A percentile compares a stretch with the other conserved stretches of the same genome.
Conservation (phyloP, 1,284 basidiomycete species). For the Boletus calvinii region DNA sequence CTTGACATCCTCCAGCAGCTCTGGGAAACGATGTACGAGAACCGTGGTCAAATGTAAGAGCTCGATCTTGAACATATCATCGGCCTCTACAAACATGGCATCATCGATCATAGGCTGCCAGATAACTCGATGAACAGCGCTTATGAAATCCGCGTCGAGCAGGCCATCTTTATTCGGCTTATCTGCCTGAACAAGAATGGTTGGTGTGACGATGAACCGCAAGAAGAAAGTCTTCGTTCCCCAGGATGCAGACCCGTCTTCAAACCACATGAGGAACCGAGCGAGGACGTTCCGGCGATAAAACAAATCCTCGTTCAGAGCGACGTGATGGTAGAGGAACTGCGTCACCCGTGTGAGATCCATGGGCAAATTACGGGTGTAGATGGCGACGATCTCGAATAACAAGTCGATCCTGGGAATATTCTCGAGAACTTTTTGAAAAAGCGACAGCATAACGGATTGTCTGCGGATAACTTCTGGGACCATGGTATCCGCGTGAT, state of each 20-base stretch:
- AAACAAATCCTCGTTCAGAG: constrained; percentile 57
- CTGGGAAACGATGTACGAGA: constrained; percentile 82
- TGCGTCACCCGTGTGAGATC: constrained; percentile 82
- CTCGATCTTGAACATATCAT: constrained; percentile 88
- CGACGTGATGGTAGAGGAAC: constrained; percentile 89
- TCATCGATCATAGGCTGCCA: constrained; percentile 77
- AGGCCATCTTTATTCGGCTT: constrained; percentile 55
- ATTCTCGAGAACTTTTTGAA: constrained; percentile 69
- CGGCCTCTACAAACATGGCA: constrained; percentile 57
- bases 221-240: constrained; percentile 86
- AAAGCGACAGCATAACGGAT: constrained; percentile 71
- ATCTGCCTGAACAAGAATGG: constrained; percentile 76
- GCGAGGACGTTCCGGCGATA: constrained; percentile 84
- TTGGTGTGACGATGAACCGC: constrained; percentile 88
- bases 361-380: constrained; percentile 78
- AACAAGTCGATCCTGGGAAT: constrained; percentile 81
- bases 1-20: constrained; percentile 76
- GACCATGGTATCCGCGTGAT: constrained; percentile 46
- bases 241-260: constrained; percentile 65
- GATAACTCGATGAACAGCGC: constrained; percentile 68
- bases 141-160: constrained; percentile 70
- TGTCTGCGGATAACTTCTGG: constrained; percentile 64
- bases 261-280: constrained; percentile 86
- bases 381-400: constrained; percentile 86
- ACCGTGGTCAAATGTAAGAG: constrained; percentile 89